Evolutionary conservation across 306 rosid species (phyloP).

Genomic region (Prunus kanzakura): DNA sequence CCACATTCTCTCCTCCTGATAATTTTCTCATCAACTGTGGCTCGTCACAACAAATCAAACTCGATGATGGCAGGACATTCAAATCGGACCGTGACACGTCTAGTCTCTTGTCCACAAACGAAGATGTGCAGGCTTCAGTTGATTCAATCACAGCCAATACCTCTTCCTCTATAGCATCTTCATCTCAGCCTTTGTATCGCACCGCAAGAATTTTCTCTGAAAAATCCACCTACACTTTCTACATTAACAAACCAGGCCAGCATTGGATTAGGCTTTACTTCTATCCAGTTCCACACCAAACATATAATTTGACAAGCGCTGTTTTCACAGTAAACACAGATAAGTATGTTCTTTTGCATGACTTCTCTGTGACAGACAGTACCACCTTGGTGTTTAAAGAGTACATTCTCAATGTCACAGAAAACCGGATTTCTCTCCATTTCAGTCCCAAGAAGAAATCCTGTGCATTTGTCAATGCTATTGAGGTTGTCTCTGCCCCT

Average conservation of each 20-base stretch:
- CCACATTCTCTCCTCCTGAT: slow-evolving; percentile 45
- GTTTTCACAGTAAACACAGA: slow-evolving; percentile 54
- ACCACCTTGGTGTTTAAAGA: slow-evolving; percentile 49
- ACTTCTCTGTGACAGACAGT: slow-evolving; percentile 41
- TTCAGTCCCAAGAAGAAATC: slow-evolving; percentile 62
- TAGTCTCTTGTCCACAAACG: slow-evolving; percentile 53
- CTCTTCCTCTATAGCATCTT: slow-evolving; percentile 31
- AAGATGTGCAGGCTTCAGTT: slow-evolving; percentile 45
- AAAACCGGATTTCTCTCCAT: slow-evolving; percentile 46
- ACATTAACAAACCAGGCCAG: slow-evolving; percentile 49
- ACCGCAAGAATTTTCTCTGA: slow-evolving; percentile 55
- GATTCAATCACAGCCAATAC: slow-evolving; percentile 29
- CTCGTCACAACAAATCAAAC: slow-evolving; percentile 33
- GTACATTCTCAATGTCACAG: slow-evolving; percentile 49
- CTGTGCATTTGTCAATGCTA: slow-evolving; percentile 66
- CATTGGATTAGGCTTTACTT: slow-evolving; percentile 85
- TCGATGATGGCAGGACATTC: slow-evolving; percentile 61
- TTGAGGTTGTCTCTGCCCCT: slow-evolving; percentile 83
- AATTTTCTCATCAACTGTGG: slow-evolving; percentile 78
- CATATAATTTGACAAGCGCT: slow-evolving; percentile 48
- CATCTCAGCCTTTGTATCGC: slow-evolving; percentile 42
- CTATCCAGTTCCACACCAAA: slow-evolving; percentile 50
- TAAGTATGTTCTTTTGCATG: slow-evolving; percentile 50
- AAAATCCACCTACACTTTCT: slow-evolving; percentile 54
- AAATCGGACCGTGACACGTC: slow-evolving; percentile 68